Percentiles rank a stretch among this genome's conserved stretches.
phyloP scores from a whole-genome alignment of 306 rosid species.

The Castanea sativa region DNA sequence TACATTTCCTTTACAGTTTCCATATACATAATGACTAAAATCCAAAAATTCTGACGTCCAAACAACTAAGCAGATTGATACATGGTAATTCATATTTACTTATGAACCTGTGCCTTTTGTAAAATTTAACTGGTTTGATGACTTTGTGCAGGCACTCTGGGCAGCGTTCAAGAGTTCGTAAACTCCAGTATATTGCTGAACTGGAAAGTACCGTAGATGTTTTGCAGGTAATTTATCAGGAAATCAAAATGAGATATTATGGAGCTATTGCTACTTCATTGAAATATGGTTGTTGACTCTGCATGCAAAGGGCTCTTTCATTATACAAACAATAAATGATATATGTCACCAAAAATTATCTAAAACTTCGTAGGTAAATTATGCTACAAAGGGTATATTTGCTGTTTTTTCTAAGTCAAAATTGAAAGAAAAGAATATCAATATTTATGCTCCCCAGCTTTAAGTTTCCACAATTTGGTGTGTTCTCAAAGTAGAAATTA shows the following conservation, averaged over 20 bases:
- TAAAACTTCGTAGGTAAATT: neutral
- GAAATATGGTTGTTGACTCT: neutral
- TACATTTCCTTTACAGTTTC: neutral
- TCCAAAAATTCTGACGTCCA: neutral
- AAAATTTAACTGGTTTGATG: neutral
- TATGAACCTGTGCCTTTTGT: neutral
- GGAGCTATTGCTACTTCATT: neutral
- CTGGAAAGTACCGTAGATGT: constrained; percentile 42
- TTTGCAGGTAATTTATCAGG: constrained; percentile 33
- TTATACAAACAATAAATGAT: neutral
- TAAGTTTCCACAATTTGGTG: neutral
- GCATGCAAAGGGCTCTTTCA: neutral
- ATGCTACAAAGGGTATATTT: neutral
- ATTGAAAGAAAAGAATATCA: neutral
- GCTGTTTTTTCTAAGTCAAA: neutral
- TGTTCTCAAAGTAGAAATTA: neutral
- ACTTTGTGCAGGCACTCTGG: constrained; percentile 42
- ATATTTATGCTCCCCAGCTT: neutral
- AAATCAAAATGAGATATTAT: neutral
- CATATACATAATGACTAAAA: neutral
- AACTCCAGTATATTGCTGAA: constrained; percentile 50
- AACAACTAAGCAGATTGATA: neutral
- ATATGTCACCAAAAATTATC: neutral
- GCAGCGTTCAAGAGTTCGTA: constrained; percentile 55
- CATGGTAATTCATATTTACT: neutral